Conservation (phyloP, 2,329 filamentous ascomycete species). For the Sporothrix mexicana region DNA sequence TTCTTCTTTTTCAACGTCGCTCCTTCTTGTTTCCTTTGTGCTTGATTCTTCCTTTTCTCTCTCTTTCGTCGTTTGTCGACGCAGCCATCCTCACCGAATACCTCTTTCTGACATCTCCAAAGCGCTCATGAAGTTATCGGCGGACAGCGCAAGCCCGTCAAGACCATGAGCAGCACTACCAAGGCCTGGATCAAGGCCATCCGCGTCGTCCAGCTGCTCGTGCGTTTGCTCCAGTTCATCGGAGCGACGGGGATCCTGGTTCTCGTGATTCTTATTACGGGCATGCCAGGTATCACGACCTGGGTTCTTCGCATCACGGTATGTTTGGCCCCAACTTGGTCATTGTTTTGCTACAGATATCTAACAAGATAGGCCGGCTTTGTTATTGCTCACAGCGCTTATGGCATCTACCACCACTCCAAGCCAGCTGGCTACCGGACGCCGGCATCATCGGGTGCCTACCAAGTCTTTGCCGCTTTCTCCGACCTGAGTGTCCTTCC, state of each 20-base stretch:
- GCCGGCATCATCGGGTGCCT: slow-evolving; percentile 81
- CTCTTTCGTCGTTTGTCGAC: neutral
- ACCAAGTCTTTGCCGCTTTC: slow-evolving; percentile 81
- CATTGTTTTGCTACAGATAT: neutral
- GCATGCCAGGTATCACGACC: slow-evolving; percentile 66
- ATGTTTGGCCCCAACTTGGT: slow-evolving; percentile 46
- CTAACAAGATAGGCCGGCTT: slow-evolving; percentile 68
- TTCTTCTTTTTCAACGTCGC: neutral
- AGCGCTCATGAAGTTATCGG: slow-evolving; percentile 68
- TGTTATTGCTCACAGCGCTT: slow-evolving; percentile 72
- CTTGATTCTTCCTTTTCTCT: neutral
- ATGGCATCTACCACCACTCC: slow-evolving; percentile 80
- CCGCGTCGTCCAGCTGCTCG: slow-evolving; percentile 69
- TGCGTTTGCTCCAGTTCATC: slow-evolving; percentile 71
- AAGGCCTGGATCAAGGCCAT: slow-evolving; percentile 74
- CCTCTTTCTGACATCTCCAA: slow-evolving; percentile 13
- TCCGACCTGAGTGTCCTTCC: slow-evolving; percentile 67
- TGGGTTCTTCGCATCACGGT: slow-evolving; percentile 82
- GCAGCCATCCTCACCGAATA: neutral
- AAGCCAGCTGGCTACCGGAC: slow-evolving; percentile 73
- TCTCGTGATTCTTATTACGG: slow-evolving; percentile 77
- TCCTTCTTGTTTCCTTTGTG: neutral
- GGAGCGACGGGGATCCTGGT: slow-evolving; percentile 74
- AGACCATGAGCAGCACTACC: slow-evolving; percentile 70
- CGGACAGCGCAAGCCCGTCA: slow-evolving; percentile 65